Evolutionary conservation across 768 basidiomycete genomes (phyloP), one percentile per base, ranked within the genome.

Genomic region (Cystobasidium tubakii): DNA sequence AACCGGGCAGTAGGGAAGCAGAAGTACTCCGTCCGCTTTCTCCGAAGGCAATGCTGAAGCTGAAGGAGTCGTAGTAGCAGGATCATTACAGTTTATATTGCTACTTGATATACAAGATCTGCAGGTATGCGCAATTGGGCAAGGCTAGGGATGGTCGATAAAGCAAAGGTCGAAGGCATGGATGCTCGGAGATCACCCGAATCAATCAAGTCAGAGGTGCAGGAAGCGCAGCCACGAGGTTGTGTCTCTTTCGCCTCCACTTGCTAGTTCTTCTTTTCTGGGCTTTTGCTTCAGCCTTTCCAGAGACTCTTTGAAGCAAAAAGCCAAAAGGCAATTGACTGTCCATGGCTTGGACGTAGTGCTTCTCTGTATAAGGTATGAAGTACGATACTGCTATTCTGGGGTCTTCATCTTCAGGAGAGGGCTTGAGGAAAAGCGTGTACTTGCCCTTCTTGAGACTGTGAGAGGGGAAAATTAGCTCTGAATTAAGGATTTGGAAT

Each of bases 361-460:
- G 50, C 29, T 71, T 71, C 69, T 71, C 69, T 29, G 25, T 3
- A 55, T 42, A 71, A n/a, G 21, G 23, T 19, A 71, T 33, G 55
- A 71, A 71, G 54, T 71, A 71, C 15, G 69, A 71, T 13, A 71
- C 36, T 57, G 69, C 69, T 12, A 55, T 29, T 60, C 69, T 23
- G 2, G 69, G 69, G 39, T 71, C 69, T 34, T 60, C 69, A 13
- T 62, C 69, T 12, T 53, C 27, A 2, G 31, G 31, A 9, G 66
- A 44, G 6, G 66, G 66, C 9, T 36, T 46, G 66, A 67, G 66
- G 31, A 43, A 29, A 1, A 67, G 66, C 15, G 46, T 50, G 53
- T 46, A 67, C 21, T 67, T 67, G 66, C 66, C 66, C 23, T 31
- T 54, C 34, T 43, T 46, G 33, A 25, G 39, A n/a, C 66, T 67